A percentile compares a stretch with the other conserved stretches of the same genome.
Conservation (phyloP, 2,329 filamentous ascomycete genomes). For the Aspergillus tanneri region DNA sequence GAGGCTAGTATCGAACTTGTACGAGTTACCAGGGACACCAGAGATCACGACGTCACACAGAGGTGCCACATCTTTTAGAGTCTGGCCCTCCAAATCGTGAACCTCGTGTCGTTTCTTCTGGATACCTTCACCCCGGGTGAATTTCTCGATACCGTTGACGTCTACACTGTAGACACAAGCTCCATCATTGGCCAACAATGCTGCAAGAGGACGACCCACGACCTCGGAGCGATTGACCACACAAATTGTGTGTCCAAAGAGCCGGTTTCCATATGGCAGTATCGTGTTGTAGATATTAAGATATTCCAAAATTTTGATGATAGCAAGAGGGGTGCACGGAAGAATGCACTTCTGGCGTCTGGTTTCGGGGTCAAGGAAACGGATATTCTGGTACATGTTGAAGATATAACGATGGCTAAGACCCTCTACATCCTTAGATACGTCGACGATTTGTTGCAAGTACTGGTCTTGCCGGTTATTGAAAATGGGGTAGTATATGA, state of each 20-base stretch:
- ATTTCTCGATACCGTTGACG: slow-evolving; percentile 85
- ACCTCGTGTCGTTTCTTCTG: slow-evolving; percentile 84
- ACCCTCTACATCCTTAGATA: slow-evolving; percentile 93
- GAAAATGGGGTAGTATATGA: slow-evolving; percentile 98
- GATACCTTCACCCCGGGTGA: slow-evolving; percentile 84
- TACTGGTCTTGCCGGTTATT: slow-evolving; percentile 88
- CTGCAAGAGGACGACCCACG: slow-evolving; percentile 87
- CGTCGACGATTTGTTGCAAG: slow-evolving; percentile 87
- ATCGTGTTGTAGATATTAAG: slow-evolving; percentile 96
- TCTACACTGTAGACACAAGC: slow-evolving; percentile 95
- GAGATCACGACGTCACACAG: slow-evolving; percentile 93
- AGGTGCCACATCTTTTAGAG: slow-evolving; percentile 75
- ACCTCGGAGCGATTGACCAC: slow-evolving; percentile 97
- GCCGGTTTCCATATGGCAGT: slow-evolving; percentile 83
- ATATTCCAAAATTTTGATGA: slow-evolving; percentile 96
- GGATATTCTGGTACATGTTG: slow-evolving; percentile 99
- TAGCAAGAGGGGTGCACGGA: slow-evolving; percentile 91
- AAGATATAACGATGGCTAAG: slow-evolving; percentile 90
- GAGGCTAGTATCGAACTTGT: slow-evolving; percentile 82
- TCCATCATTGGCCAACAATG: slow-evolving; percentile 91
- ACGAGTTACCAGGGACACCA: slow-evolving; percentile 82
- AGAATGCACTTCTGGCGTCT: slow-evolving; percentile 83
- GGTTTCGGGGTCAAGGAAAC: slow-evolving; percentile 72
- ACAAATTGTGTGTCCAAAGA: slow-evolving; percentile 91
- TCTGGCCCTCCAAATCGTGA: slow-evolving; percentile 76